phyloP scores from a whole-genome alignment of 1,284 basidiomycete species.

The Laetiporus sulphureus region DNA sequence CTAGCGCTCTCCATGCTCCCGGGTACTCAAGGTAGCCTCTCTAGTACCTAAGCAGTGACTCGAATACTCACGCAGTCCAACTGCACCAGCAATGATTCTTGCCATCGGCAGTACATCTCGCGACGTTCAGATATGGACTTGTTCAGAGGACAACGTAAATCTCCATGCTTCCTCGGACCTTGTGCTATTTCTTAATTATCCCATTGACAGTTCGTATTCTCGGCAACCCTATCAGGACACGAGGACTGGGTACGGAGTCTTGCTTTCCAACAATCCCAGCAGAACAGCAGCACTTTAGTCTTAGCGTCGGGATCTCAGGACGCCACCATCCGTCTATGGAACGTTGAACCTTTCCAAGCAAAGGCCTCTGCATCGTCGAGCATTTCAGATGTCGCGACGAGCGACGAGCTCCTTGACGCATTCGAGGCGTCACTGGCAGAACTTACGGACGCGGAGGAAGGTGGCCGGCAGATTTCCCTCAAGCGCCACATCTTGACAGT shows the following conservation, averaged over 20 bases:
- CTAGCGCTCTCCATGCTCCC: conserved; percentile 63
- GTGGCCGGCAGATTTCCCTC: conserved; percentile 77
- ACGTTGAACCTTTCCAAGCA: conserved; percentile 44
- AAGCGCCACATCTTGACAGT: conserved; percentile 74
- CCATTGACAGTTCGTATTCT: conserved; percentile 44
- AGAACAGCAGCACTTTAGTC: conserved; percentile 34
- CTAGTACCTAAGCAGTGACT: neutral
- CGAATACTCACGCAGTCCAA: neutral
- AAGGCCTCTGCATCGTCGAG: conserved; percentile 14
- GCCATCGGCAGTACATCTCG: conserved; percentile 75
- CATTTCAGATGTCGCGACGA: conserved; percentile 27
- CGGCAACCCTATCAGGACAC: conserved; percentile 74
- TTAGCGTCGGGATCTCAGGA: conserved; percentile 93
- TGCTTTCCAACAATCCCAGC: conserved; percentile 45
- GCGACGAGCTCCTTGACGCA: conserved; percentile 75
- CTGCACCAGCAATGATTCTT: conserved; percentile 54
- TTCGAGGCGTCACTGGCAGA: conserved; percentile 80
- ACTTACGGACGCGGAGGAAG: conserved; percentile 53
- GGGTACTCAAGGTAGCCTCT: conserved; percentile 47
- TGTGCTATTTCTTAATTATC: neutral
- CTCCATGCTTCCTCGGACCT: neutral
- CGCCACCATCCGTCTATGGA: conserved; percentile 87
- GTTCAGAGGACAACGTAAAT: conserved; percentile 49
- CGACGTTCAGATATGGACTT: conserved; percentile 70
- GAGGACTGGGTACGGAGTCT: conserved; percentile 91